Evolutionary conservation across 2,329 filamentous ascomycete genomes (phyloP), one percentile per base, ranked within the genome.

Genomic region (Plectosphaerella plurivora): DNA sequence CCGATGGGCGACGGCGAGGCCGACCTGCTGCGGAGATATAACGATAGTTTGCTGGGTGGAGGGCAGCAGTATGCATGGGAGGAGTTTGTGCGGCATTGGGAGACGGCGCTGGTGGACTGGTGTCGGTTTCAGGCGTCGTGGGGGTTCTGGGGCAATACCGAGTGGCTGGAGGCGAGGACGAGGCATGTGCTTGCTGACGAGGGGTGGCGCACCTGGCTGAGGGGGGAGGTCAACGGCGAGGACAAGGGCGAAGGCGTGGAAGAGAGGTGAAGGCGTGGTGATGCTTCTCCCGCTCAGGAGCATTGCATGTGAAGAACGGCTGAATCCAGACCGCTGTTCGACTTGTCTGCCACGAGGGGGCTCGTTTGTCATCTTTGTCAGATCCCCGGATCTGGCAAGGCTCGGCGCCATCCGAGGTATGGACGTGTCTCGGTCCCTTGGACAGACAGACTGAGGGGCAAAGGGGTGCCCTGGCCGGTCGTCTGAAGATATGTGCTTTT

Each of bases 71-170:
- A 87, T 51, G 66, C 72, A 0, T 86, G 81, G 78, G 67, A 74
- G 0, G 60, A 68, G 0, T 79, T 88, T 15, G 61, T 76, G 5
- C 65, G 76, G 18, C 84, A 88, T 58, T 88, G 84, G 83, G 83
- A 88, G 63, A 78, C 76, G 4, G 84, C 85, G 0, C 63, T 88
- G 4, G 83, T 88, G 0, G 85, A 88, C 60, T 88, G 85, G 85
- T 74, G 84, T 54, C 64, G 80, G 6, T 83, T 83, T 50, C 79
- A 83, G 63, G 79, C 79, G 0, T 81, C 78, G 0, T 83, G 80
- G 80, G 80, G 80, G 0, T 83, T 82, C 54, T 83, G 80, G 80
- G 80, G 80, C 0, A 83, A 83, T 37, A 81, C 76, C 0, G 71
- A 76, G 39, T 83, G 80, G 80, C 71, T 83, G 0, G 75, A 82